Evolutionary conservation across 2,329 filamentous ascomycete species (phyloP), one percentile per base, ranked within the genome.

Genomic region (Clarireedia hainanense): DNA sequence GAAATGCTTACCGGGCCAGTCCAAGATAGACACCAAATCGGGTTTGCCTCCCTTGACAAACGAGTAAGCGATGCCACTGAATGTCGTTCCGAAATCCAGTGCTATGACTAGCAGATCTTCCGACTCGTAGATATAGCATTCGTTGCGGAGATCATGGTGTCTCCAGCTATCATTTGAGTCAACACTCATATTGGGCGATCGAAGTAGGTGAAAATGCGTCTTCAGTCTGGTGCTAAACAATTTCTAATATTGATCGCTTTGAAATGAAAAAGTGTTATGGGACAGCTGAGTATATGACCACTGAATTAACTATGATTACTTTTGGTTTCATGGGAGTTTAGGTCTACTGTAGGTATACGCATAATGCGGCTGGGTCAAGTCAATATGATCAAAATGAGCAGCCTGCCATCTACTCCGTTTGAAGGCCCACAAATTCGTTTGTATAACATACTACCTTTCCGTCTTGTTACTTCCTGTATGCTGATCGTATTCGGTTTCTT

Each of bases 31-130:
- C 0, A 36, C 0, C 4, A 60, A 7, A 10, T 52, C 49, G 2
- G 57, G 34, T 4, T 60, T 57, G 0, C 26, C 14, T 1, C 20
- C 30, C 0, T 47, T 30, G 1, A n/a, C 14, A 12, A 61, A 62
- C 0, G 58, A 57, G 45, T 54, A 64, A 0, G 57, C 60, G 23
- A 62, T 52, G 2, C 62, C 60, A 36, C 50, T 60, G 50, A 46
- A 63, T 1, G 63, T 64, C 0, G 62, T 65, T 3, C 63, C 62
- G 9, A 65, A 64, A 36, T 65, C 63, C 2, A 64, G 12, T 5
- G 36, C 62, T 6, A 65, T 49, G 0, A 65, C 23, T 1, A 65
- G 43, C 30, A 50, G 43, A n/a, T 62, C 60, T 3, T 62, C 52
- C 0, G 56, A 47, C 9, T 42, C 1, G 6, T 40, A 37, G 20